Base-by-base conservation (phyloP, 1,284 basidiomycete species). In the Cryptococcus sp. region DNA sequence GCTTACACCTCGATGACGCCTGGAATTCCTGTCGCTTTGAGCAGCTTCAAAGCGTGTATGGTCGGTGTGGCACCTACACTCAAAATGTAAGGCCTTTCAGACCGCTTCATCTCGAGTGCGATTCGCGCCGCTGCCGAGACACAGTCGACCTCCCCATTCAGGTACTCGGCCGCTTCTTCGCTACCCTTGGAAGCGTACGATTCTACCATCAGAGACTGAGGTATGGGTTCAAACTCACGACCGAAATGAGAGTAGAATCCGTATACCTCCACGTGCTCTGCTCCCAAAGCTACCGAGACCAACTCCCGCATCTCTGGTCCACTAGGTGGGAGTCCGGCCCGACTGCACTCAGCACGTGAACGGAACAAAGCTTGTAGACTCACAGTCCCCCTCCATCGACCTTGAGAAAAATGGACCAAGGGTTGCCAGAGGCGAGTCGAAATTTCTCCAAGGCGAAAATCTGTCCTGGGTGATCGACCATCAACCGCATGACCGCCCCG, bases 331-430 rank as follows among this genome's bases (percentile, higher is more conserved):
- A 85, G 75, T n/a, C 89, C 89, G n/a, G 88, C 87, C 37, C 89
- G 86, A 62, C 87, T 89, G 55, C 19, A 10, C 9, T 37, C 35
- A 37, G 35, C 7, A 37, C 7, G 7, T 7, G 9, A 18, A 18
- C 7, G 35, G 11, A 45, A 9, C 3, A 14, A 22, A 32, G 21
- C 12, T n/a, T n/a, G 5, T 16, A 18, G 25, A 71, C 82, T 61
- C 72, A 87, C 85, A 82, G 81, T 57, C 82, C 80, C 25, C 85
- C 87, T 12, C 82, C 81, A 57, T 91, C 86, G 37, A 91, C 77
- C 65, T 91, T 91, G 53, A 91, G 77, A 64, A 90, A 91, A 1
- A 79, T 79, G 18, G 81, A 83, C 87, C 87, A 90, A 45, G 66
- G 74, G 57, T 59, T n/a, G 21, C 46, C 46, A 12, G 75, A 71